Base-by-base conservation (phyloP, 345 rosid species). In the Gossypium ekmanianum region DNA sequence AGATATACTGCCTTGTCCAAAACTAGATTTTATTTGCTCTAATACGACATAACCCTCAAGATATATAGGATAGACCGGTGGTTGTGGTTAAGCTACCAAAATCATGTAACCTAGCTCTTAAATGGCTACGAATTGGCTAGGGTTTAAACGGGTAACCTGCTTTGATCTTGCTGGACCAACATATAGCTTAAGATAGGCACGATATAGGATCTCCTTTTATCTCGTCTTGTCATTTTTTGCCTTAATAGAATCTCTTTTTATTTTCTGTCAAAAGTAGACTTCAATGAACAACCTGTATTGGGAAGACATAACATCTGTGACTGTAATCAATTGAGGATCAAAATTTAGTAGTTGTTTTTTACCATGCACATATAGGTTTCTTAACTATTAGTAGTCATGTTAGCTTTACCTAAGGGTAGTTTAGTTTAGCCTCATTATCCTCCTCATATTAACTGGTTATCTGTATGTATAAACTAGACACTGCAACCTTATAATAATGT, bases 1-100 rank as follows among this genome's bases (percentile, higher is more conserved):
- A 29, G 43, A 8, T 24, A 24, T 14, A 47, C 41, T 34, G 41
- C 43, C 14, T 47, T 24, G 12, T 48, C 43, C 20, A 48, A 34
- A 48, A 13, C 57, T 8, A 48, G 72, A 68, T 68, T 48, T 68
- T 26, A 14, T 68, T 48, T 68, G 72, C 72, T 68, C 72, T 68
- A 68, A 26, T 68, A 68, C 58, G 58, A 50, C 72, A 50, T 50
- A 68, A 68, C 43, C 57, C 41, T 48, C 6, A 2, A 48, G 8
- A 26, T 3, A 14, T 24, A 66, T 51, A 5, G 17, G 17, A 63
- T n/a, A 5, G 71, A 44, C 71, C 12, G 26, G 55, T 45, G 55
- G 71, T 20, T 66, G 68, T 3, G 22, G 22, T 8, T 34, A 17
- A 39, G 47, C 22, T 34, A 39, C 20, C 20, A 62, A 62, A 62